Conservation (phyloP, 31 red algal species). For the Bonnemaisonia californica region DNA sequence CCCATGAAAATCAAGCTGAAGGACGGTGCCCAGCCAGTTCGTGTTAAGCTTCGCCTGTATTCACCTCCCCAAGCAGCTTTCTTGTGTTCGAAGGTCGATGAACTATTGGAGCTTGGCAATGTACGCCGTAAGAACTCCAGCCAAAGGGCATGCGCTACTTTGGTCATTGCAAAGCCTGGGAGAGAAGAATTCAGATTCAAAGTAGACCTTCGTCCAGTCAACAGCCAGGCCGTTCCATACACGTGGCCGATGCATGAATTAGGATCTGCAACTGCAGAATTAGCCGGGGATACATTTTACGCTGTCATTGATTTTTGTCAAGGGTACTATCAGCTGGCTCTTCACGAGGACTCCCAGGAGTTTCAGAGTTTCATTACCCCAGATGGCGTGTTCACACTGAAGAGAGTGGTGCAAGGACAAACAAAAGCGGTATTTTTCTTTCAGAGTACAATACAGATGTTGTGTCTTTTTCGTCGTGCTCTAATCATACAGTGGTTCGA, state of each 20-base stretch:
- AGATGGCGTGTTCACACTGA: conserved; percentile 1
- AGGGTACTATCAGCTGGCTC: conserved; percentile 5
- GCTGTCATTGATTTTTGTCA: conserved; percentile 7
- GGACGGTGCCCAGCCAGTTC: not conserved
- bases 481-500: conserved; percentile 11
- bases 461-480: not conserved
- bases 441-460: not conserved
- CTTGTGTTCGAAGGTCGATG: not conserved
- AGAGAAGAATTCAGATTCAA: not conserved
- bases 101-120: not conserved
- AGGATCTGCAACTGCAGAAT: not conserved
- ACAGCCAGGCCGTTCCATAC: not conserved
- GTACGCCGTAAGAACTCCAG: not conserved
- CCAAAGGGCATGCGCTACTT: not conserved
- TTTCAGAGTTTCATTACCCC: conserved; percentile 15
- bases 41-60: not conserved
- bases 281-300: not conserved
- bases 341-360: not conserved
- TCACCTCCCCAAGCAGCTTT: not conserved
- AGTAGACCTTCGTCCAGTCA: not conserved
- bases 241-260: not conserved
- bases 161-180: not conserved
- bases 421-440: not conserved
- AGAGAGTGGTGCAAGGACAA: conserved; percentile 13
- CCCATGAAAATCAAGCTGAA: conserved; percentile 1